Conservation (phyloP, 768 basidiomycete species). For the Tricholoma terreum region DNA sequence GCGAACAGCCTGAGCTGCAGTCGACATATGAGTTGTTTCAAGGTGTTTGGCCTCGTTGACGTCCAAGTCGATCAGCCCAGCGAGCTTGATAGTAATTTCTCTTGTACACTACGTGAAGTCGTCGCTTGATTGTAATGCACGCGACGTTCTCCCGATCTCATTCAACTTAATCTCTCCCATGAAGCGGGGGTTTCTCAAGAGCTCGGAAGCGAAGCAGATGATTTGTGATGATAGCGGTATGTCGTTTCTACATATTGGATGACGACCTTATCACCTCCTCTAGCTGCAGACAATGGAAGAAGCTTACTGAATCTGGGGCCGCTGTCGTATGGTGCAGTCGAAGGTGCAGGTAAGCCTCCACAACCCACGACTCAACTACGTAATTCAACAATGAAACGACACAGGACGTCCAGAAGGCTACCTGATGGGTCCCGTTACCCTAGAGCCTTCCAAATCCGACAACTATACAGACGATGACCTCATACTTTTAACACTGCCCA, state of each 20-base stretch:
- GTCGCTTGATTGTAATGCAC: not conserved
- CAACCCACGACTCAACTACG: not conserved
- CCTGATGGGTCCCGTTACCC: not conserved
- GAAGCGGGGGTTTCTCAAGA: constrained; percentile 2
- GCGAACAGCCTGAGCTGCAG: no score
- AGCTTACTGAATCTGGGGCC: not conserved
- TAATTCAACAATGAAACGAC: not conserved
- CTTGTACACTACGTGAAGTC: not conserved
- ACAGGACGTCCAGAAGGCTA: not conserved
- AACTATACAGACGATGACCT: constrained; percentile 11
- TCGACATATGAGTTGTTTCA: constrained; percentile 9
- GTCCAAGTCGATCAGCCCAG: no score
- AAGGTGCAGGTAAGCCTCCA: not conserved
- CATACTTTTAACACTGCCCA: constrained; percentile 6
- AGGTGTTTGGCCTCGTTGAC: not conserved
- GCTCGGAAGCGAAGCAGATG: not conserved
- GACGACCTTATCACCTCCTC: not conserved
- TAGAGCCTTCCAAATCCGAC: constrained; percentile 1
- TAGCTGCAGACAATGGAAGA: not conserved
- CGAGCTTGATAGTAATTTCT: no score
- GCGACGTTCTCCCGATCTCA: not conserved
- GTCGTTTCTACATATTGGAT: not conserved
- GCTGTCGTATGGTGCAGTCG: not conserved
- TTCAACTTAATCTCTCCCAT: not conserved
- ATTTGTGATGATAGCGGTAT: not conserved